Conservation (phyloP, 1,139 yeast species). For the Taiozyma sp. region DNA sequence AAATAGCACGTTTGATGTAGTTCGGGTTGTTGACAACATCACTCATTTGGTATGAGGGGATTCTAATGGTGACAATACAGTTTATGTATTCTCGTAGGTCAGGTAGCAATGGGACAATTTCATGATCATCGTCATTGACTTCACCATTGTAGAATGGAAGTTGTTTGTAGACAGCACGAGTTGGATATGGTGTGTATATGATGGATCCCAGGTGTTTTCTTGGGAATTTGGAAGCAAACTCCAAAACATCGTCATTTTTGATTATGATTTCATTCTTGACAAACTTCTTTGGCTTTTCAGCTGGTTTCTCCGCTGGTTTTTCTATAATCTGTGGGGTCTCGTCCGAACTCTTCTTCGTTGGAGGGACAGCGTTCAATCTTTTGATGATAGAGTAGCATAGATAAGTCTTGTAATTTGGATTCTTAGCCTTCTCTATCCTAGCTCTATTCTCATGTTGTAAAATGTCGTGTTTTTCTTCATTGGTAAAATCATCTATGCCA, state of each 20-base stretch:
- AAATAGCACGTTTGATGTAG: conserved; percentile 50
- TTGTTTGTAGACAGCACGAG: conserved; percentile 27
- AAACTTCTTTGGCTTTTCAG: conserved; percentile 3
- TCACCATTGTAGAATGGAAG: conserved; percentile 7
- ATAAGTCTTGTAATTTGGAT: conserved; percentile 24
- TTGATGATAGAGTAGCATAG: conserved; percentile 25
- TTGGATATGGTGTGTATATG: conserved; percentile 53
- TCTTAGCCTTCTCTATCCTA: conserved; percentile 20
- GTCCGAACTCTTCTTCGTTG: conserved; percentile 6
- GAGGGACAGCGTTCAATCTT: conserved; percentile 20
- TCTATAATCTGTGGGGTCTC: background rate
- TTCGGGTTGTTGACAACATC: conserved; percentile 27
- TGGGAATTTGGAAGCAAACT: conserved; percentile 40
- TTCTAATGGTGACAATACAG: conserved; percentile 54
- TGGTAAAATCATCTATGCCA: conserved; percentile 21
- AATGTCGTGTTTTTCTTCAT: conserved; percentile 25
- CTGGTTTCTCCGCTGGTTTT: background rate
- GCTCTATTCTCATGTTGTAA: conserved; percentile 25
- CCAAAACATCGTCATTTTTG: conserved; percentile 40
- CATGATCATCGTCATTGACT: conserved; percentile 2
- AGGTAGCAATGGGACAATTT: conserved; percentile 36
- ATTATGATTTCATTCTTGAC: conserved; percentile 28
- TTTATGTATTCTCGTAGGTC: conserved; percentile 50
- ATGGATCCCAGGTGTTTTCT: conserved; percentile 57
- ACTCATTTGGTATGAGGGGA: conserved; percentile 42